phyloP scores from a whole-genome alignment of 2,329 filamentous ascomycete species.

The Graphilbum ipis-grandicollis region DNA sequence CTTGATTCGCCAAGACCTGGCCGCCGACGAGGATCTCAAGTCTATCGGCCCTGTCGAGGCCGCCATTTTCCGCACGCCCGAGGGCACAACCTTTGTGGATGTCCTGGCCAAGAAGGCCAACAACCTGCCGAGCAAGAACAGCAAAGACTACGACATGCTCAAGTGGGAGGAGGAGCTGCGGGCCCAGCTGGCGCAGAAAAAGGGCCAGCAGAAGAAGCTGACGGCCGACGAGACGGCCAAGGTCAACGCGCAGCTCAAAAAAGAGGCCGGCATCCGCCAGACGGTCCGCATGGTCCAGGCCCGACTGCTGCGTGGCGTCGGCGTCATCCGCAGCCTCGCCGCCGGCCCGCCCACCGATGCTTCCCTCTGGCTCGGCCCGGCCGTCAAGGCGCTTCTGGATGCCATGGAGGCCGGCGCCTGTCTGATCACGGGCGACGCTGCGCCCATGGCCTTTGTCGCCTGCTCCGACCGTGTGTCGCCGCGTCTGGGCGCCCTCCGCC shows the following conservation, averaged over 20 bases:
- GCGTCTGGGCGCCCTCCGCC: conserved; percentile 58
- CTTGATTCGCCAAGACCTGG: conserved; percentile 57
- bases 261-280: conserved; percentile 64
- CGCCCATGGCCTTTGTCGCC: conserved; percentile 61
- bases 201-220: conserved; percentile 78
- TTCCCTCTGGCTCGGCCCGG: conserved; percentile 71
- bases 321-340: conserved; percentile 67
- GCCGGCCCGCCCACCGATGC: conserved; percentile 80
- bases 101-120: conserved; percentile 71
- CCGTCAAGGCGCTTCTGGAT: conserved; percentile 55
- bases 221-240: conserved; percentile 78
- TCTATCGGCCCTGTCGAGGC: conserved; percentile 73
- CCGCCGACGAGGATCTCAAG: conserved; percentile 46
- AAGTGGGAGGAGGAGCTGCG: conserved; percentile 95
- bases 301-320: conserved; percentile 64
- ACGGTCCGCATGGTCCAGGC: conserved; percentile 54
- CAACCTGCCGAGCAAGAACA: conserved; percentile 64
- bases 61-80: conserved; percentile 80
- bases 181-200: conserved; percentile 78
- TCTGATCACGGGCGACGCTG: conserved; percentile 62
- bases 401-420: conserved; percentile 67
- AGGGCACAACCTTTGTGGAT: conserved; percentile 78
- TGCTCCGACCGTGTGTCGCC: conserved; percentile 59
- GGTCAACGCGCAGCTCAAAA: conserved; percentile 76
- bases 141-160: conserved; percentile 85